phyloP scores from a whole-genome alignment of 139 green algal genomes.

The Micractinium sp. region DNA sequence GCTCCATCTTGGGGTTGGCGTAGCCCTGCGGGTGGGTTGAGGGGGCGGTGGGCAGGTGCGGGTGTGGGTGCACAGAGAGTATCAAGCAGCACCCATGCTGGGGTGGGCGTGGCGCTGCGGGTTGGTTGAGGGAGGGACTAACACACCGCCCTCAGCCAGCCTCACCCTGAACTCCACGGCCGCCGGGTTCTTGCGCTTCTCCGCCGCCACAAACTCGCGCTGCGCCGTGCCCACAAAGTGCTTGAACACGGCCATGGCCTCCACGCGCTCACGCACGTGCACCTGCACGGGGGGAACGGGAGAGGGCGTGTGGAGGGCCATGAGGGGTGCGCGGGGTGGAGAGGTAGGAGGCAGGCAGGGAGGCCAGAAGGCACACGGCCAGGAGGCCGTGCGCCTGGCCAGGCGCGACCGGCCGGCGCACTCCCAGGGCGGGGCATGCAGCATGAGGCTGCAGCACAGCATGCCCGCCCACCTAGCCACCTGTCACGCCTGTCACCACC shows the following conservation, averaged over 20 bases:
- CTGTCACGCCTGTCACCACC: too few species aligned
- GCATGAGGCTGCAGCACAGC: too few species aligned
- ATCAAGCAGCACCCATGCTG: not conserved
- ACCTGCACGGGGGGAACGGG: not conserved
- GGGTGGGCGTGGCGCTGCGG: not conserved
- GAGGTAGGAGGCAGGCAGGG: too few species aligned
- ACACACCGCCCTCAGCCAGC: too few species aligned
- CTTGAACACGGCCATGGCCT: conserved; percentile 32
- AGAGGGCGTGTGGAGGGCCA: too few species aligned
- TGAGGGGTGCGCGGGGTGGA: too few species aligned
- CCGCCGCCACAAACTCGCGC: conserved; percentile 18
- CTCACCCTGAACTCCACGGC: conserved; percentile 16
- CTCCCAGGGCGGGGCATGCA: too few species aligned
- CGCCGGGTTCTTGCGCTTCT: conserved; percentile 13
- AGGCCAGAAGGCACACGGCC: too few species aligned
- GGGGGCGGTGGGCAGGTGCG: not conserved
- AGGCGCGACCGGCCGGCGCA: too few species aligned
- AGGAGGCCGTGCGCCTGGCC: too few species aligned
- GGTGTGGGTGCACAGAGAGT: not conserved
- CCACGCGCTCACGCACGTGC: conserved; percentile 11
- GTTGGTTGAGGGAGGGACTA: too few species aligned
- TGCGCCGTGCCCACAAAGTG: conserved; percentile 22
- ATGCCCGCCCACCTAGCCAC: too few species aligned
- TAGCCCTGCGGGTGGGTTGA: conserved; percentile 28
- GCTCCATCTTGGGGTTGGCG: conserved; percentile 36